Evolutionary conservation across 208 protist genomes (phyloP).

Genomic region (Entamoeba moshkovskii): DNA sequence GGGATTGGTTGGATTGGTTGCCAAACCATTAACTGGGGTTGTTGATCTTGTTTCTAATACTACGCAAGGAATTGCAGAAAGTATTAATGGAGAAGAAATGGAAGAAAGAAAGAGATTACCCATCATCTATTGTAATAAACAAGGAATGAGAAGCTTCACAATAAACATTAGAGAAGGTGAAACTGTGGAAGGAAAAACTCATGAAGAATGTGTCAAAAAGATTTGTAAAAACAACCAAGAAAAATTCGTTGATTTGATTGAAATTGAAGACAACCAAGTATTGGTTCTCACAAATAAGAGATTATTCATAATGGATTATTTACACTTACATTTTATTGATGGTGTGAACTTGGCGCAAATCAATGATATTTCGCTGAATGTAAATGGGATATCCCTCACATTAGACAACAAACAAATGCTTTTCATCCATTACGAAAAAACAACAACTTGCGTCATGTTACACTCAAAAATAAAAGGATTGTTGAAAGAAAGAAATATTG

Average conservation of each 20-base stretch:
- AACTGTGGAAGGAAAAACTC: background rate
- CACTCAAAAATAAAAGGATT: no score
- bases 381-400: background rate
- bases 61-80: background rate
- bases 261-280: background rate
- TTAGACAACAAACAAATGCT: background rate
- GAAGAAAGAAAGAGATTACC: background rate
- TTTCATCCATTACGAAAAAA: no score
- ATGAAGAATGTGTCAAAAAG: background rate
- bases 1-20: background rate
- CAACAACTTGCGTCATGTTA: no score
- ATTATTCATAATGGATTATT: background rate
- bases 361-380: background rate
- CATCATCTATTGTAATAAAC: background rate
- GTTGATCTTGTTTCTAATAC: background rate
- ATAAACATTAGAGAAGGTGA: background rate
- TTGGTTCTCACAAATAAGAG: background rate
- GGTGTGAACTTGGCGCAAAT: background rate
- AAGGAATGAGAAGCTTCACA: background rate
- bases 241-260: background rate
- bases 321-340: background rate
- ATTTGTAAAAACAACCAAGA: background rate
- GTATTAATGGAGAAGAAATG: background rate
- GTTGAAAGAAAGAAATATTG: no score
- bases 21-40: background rate